These are phyloP conservation scores for Skeletonema menzelii DNA, from an alignment of 108 stramenopile genomes.

Conservation along the genomic window DNA sequence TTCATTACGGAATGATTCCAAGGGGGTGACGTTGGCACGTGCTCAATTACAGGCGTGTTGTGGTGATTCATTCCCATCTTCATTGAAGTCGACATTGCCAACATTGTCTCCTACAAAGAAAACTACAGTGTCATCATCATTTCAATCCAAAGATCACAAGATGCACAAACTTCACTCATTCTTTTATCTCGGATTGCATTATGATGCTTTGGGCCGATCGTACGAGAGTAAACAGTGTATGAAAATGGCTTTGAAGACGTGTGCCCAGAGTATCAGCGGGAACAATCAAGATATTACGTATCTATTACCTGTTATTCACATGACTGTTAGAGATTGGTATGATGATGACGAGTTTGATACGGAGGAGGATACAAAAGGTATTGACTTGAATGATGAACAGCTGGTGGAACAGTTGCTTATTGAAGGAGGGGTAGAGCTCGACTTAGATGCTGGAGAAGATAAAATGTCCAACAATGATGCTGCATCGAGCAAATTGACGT, in stretches of 20 bases:
- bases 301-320: slow-evolving; percentile 75
- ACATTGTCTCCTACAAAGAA: slow-evolving; percentile 13
- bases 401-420: not conserved
- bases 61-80: slow-evolving; percentile 26
- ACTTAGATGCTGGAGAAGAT: slow-evolving; percentile 13
- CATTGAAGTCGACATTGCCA: slow-evolving; percentile 23
- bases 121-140: not conserved
- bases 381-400: slow-evolving; percentile 19
- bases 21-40: slow-evolving; percentile 50
- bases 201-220: slow-evolving; percentile 66
- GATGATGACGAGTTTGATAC: slow-evolving; percentile 66
- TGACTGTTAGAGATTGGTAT: slow-evolving; percentile 82
- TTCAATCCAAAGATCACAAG: slow-evolving; percentile 49
- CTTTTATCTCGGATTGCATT: slow-evolving; percentile 79
- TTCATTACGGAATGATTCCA: slow-evolving; percentile 44
- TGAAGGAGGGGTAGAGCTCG: slow-evolving; percentile 7
- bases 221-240: slow-evolving; percentile 74
- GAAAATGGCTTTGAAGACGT: slow-evolving; percentile 71
- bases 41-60: slow-evolving; percentile 68
- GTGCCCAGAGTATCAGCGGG: slow-evolving; percentile 50
- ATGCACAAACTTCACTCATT: slow-evolving; percentile 80
- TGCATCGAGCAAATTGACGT: slow-evolving; percentile 26
- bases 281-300: slow-evolving; percentile 71
- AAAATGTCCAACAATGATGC: not conserved
- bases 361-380: slow-evolving; percentile 8